Evolutionary conservation across 2,329 filamentous ascomycete genomes (phyloP), one percentile per base, ranked within the genome.

Genomic region (Alternaria triticina): DNA sequence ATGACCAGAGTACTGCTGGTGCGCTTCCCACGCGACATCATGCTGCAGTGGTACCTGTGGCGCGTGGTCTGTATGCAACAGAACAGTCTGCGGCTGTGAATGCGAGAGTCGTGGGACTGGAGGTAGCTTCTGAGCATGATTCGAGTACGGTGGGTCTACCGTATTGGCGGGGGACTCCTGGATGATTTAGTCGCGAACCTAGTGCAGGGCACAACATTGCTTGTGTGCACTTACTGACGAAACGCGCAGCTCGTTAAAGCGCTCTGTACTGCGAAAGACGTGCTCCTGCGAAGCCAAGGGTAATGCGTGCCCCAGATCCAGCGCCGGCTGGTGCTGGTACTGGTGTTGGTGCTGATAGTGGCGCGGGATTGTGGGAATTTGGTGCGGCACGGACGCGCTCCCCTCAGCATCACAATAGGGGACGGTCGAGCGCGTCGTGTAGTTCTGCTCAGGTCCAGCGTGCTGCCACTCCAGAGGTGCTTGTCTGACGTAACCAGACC

Each of bases 91-190:
- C 25, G 60, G 44, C 40, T 63, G 67, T 51, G 70, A 49, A 59
- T 73, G 72, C 23, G 72, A 58, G 27, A 67, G 64, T 44, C 65
- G 70, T 36, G 74, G 62, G 36, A 74, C 62, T 25, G 74, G 62
- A 17, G 69, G 73, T 33, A 66, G 63, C 50, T 61, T 69, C 30
- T 66, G 68, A 33, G 62, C 62, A 60, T 70, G 66, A 55, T 66
- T 66, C 51, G 69, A 54, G 54, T 71, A 74, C 52, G 70, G 68
- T 66, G 74, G 69, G 62, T 73, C 68, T 65, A 47, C 65, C 20
- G 68, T 57, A 54, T 67, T 63, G 46, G 69, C 61, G 64, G 70
- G 62, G 61, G 62, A 65, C 43, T 70, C 69, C 72, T 74, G 58
- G 46, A 54, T 54, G 36, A 55, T 47, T 76, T 68, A 77, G 72